phyloP scores from a whole-genome alignment of 345 rosid species.

The Lumnitzera littorea region DNA sequence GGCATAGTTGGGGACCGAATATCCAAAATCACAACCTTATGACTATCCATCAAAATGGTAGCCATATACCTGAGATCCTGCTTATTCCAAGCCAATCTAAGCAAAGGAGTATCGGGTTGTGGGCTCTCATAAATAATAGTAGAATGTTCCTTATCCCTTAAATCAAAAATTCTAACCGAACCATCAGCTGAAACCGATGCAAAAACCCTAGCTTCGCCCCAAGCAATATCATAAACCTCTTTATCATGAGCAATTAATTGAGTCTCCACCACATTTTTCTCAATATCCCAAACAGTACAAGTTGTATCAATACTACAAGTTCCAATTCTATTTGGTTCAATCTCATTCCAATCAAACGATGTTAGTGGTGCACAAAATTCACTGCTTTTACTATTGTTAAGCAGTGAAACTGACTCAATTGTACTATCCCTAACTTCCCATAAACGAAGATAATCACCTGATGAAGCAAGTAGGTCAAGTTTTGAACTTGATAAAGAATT shows the following conservation, averaged over 20 bases:
- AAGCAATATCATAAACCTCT: conserved; percentile 94
- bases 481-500: conserved; percentile 22
- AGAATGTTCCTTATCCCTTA: conserved; percentile 86
- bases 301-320: conserved; percentile 92
- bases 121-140: conserved; percentile 91
- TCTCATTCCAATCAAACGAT: conserved; percentile 93
- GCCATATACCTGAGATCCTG: conserved; percentile 98
- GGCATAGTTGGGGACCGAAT: conserved; percentile 91
- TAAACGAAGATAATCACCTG: conserved; percentile 82
- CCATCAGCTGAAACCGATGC: conserved; percentile 95
- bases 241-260: conserved; percentile 95
- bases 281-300: conserved; percentile 93
- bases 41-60: conserved; percentile 83
- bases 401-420: conserved; percentile 58
- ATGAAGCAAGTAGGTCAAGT: conserved; percentile 90
- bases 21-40: conserved; percentile 85
- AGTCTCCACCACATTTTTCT: conserved; percentile 69
- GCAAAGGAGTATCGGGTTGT: conserved; percentile 84
- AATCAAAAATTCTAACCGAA: conserved; percentile 77
- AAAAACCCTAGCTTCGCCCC: conserved; percentile 96
- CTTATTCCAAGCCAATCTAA: conserved; percentile 94
- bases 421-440: conserved; percentile 68
- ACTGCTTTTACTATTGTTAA: conserved; percentile 80
- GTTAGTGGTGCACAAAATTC: conserved; percentile 79
- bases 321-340: conserved; percentile 85